A percentile compares a stretch with the other conserved stretches of the same genome.
These are phyloP conservation scores for Xylaria polymorpha DNA, from an alignment of 2,329 filamentous ascomycete genomes.

Conservation along the genomic window DNA sequence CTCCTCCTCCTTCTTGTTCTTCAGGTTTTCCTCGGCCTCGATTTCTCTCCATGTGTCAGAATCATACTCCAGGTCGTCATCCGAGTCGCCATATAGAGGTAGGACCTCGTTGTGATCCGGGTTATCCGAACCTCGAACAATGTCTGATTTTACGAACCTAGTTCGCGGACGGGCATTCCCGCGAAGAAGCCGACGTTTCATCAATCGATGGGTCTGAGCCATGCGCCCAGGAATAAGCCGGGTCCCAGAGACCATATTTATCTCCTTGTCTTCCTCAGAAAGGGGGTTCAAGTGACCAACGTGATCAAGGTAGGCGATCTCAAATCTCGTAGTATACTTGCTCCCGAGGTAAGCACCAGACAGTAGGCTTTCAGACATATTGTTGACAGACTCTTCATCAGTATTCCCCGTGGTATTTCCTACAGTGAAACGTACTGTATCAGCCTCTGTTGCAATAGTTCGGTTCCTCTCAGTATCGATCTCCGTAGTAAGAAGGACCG, in stretches of 20 bases:
- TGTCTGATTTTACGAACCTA: slow-evolving; percentile 43
- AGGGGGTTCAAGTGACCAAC: neutral
- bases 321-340: slow-evolving; percentile 44
- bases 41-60: slow-evolving; percentile 71
- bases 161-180: slow-evolving; percentile 10
- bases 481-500: slow-evolving; percentile 40
- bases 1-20: slow-evolving; percentile 24
- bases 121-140: slow-evolving; percentile 44
- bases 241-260: slow-evolving; percentile 31
- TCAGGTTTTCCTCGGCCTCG: slow-evolving; percentile 60
- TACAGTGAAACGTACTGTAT: slow-evolving; percentile 32
- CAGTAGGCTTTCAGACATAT: slow-evolving; percentile 1
- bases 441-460: slow-evolving; percentile 46
- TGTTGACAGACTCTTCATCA: slow-evolving; percentile 5
- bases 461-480: slow-evolving; percentile 39
- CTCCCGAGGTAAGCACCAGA: slow-evolving; percentile 44
- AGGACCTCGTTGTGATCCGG: slow-evolving; percentile 56
- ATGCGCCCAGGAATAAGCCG: slow-evolving; percentile 40
- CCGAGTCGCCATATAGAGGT: slow-evolving; percentile 67
- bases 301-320: slow-evolving; percentile 39
- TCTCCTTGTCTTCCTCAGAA: slow-evolving; percentile 26
- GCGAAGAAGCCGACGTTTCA: slow-evolving; percentile 42
- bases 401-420: neutral
- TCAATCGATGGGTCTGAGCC: slow-evolving; percentile 43
- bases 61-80: slow-evolving; percentile 64